Evolutionary conservation across 441 rosid species (phyloP), one percentile per base, ranked within the genome.

Genomic region (Mallotus repandus): DNA sequence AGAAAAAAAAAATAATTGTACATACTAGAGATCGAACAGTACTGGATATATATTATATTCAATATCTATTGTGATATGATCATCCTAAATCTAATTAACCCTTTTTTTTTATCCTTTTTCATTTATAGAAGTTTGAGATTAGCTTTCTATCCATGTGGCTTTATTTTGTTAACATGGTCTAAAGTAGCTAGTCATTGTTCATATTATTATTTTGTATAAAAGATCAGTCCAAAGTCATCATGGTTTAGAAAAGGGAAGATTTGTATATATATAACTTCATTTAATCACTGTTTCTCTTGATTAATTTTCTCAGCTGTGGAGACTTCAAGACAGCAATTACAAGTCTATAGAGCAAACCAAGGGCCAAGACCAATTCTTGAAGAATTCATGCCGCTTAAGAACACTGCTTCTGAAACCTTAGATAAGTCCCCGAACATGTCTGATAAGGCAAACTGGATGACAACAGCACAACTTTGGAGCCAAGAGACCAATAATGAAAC

Each of bases 371-470:
- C 93, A n/a, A 82, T 87, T 74, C 97, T 96, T 60, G 99, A 89
- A 89, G 97, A 96, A 80, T 96, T 96, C 85, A 91, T 96, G 54
- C 99, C 99, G 41, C 84, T 96, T n/a, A 96, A 87, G 70, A 82
- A 79, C 78, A 61, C 88, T 45, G 45, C 74, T 73, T 68, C 84
- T 0, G 86, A 86, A 72, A 68, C 74, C 74, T 43, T 83, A 4
- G 97, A 87, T 53, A 89, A 82, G 43, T 60, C 76, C 0, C 52
- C 76, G 11, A 84, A 55, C 83, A 52, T 70, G 25, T 82, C 88
- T 13, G 92, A 89, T 59, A 96, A 91, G 84, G 86, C 83, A 38
- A 88, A 70, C 45, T 96, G 99, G 99, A 96, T 96, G 99, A 87
- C 88, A 35, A 93, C 88, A 65, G 98, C 97, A 58, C 97, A 93